Base-by-base conservation (phyloP, 306 rosid genomes). In the Cicer pinnatifidum region DNA sequence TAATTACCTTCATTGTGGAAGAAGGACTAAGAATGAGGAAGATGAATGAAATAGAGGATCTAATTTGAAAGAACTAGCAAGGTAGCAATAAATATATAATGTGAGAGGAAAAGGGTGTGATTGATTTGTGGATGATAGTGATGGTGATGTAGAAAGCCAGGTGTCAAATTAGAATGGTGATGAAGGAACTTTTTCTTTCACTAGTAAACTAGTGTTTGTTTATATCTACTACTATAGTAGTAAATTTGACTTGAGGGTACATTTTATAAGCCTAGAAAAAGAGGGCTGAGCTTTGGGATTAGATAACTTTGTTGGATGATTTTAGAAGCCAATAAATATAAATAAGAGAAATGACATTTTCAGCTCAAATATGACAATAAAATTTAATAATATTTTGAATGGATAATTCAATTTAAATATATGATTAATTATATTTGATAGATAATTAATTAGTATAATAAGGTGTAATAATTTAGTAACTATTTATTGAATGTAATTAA, bases 1-100 rank as follows among this genome's bases (percentile, higher is more conserved):
- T 53, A 59, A 11, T 59, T 69, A 90, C 98, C 96, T 87, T 92
- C 98, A 92, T 92, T 75, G 77, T 83, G 81, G 43, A 59, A 47
- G 43, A 59, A 47, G 53, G 28, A 13, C 38, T 65, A 33, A 54
- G 75, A 52, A 37, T n/a, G 13, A 68, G 50, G 67, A 44, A n/a
- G 43, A 58, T 53, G 84, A 70, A 76, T 62, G 81, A 45, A 66
- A 62, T 19, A 59, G 37, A 75, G 53, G 56, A 77, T 33, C 1
- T 28, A 70, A 63, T 73, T 62, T 69, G 77, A 71, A 47, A 16
- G 75, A 45, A 23, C 13, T 13, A 73, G 72, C 60, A 33, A 73
- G 82, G 28, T 23, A 67, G 76, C 59, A 71, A 71, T 71, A 54
- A 75, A 71, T 78, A 82, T 69, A 78, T 74, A 78, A 82, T 7